Percentiles rank a stretch among this genome's conserved stretches.
Evolutionary conservation across 495 filamentous ascomycete genomes (phyloP).

Genomic region (Penicillium argentinense): DNA sequence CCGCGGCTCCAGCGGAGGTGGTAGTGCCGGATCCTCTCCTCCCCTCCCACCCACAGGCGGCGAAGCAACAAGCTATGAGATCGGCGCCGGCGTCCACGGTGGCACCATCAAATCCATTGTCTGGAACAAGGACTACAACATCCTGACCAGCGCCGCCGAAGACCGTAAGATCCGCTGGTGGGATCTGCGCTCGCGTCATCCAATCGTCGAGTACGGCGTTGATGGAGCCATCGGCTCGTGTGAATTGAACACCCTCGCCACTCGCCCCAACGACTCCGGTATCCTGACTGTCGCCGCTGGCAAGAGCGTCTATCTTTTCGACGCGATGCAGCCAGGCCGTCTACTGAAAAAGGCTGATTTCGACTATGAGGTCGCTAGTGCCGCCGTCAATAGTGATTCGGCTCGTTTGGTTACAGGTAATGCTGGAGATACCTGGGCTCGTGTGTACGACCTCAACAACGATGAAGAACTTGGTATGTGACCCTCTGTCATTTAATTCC

Average conservation of each 20-base stretch:
- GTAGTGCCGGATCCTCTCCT: conserved; percentile 44
- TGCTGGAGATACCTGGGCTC: conserved; percentile 86
- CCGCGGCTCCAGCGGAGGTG: conserved; percentile 23
- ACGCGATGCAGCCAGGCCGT: conserved; percentile 64
- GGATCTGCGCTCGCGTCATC: conserved; percentile 72
- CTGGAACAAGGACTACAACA: conserved; percentile 84
- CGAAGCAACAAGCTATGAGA: conserved; percentile 68
- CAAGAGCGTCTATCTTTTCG: conserved; percentile 90
- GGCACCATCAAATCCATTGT: conserved; percentile 92
- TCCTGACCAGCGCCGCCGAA: conserved; percentile 84
- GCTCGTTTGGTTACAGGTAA: conserved; percentile 85
- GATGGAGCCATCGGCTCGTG: conserved; percentile 87
- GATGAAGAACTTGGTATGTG: conserved; percentile 72
- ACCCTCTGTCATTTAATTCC: neutral
- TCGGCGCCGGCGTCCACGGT: conserved; percentile 77
- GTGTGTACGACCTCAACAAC: conserved; percentile 83
- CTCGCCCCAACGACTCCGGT: conserved; percentile 40
- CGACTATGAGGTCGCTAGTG: conserved; percentile 81
- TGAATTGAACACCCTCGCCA: conserved; percentile 66
- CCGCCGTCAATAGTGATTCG: conserved; percentile 78
- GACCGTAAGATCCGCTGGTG: conserved; percentile 94
- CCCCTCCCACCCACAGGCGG: conserved; percentile 29
- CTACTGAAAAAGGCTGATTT: conserved; percentile 77
- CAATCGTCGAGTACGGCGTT: conserved; percentile 69
- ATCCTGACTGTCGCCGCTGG: conserved; percentile 66